Conservation (phyloP, 352 stramenopile species). For the Pythium diclinum region DNA sequence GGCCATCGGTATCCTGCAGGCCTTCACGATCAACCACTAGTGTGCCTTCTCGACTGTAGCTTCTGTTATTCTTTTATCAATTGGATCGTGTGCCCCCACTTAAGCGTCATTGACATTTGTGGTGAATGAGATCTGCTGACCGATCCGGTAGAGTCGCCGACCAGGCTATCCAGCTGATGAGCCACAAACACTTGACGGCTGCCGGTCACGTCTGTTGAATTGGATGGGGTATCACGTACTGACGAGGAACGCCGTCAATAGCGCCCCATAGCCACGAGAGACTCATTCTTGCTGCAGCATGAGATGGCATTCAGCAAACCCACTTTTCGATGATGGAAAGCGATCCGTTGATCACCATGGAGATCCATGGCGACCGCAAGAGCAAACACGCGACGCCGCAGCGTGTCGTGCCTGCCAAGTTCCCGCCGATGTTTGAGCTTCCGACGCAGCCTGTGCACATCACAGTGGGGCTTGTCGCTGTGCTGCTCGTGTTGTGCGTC, state of each 20-base stretch:
- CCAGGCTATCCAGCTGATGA: not conserved
- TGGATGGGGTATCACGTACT: no score
- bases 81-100: not conserved
- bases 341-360: not conserved
- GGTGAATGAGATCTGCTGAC: not conserved
- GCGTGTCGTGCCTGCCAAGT: constrained; percentile 32
- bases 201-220: no score
- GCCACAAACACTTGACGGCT: not conserved
- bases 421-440: constrained; percentile 79
- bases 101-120: not conserved
- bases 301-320: no score
- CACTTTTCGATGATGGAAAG: not conserved
- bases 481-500: constrained; percentile 62
- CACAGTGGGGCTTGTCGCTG: constrained; percentile 45
- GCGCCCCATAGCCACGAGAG: no score
- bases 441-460: constrained; percentile 59
- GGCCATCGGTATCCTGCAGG: constrained; percentile 89
- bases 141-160: not conserved
- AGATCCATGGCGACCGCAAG: not conserved
- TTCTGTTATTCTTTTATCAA: not conserved
- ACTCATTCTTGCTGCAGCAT: no score
- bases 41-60: not conserved
- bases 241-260: no score
- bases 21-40: constrained; percentile 33
- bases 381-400: not conserved